These are phyloP conservation scores for Cryptococcus sp. DNA, from an alignment of 1,284 basidiomycete genomes.

Conservation along the genomic window DNA sequence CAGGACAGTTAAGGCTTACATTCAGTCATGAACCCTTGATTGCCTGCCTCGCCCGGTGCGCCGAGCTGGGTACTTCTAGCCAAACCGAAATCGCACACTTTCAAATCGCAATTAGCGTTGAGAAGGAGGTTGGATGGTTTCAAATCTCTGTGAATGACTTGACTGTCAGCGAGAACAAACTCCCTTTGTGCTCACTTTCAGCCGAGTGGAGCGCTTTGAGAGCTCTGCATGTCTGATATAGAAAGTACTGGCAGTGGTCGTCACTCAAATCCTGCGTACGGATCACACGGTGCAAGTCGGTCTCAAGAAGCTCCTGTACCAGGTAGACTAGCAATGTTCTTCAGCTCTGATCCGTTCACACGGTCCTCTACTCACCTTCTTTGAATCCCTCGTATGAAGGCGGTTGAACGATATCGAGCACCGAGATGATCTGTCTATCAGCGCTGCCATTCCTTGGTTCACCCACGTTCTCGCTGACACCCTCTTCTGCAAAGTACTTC, in stretches of 20 bases:
- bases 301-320: slow-evolving; percentile 81
- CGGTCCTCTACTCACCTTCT: slow-evolving; percentile 62
- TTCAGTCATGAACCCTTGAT: slow-evolving; percentile 81
- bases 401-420: slow-evolving; percentile 92
- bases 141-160: slow-evolving; percentile 89
- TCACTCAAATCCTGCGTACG: slow-evolving; percentile 79
- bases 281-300: slow-evolving; percentile 71
- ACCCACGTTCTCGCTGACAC: slow-evolving; percentile 88
- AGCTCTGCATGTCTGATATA: slow-evolving; percentile 71
- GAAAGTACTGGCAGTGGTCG: slow-evolving; percentile 73
- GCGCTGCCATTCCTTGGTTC: background rate
- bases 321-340: slow-evolving; percentile 52
- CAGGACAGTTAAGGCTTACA: slow-evolving; percentile 24
- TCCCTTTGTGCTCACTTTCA: slow-evolving; percentile 56
- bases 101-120: slow-evolving; percentile 94
- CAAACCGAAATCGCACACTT: slow-evolving; percentile 91
- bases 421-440: slow-evolving; percentile 77
- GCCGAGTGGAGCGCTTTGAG: slow-evolving; percentile 91
- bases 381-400: slow-evolving; percentile 86
- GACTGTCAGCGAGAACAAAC: slow-evolving; percentile 5
- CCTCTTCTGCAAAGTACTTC: slow-evolving; percentile 86
- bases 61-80: slow-evolving; percentile 84
- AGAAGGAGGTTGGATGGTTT: slow-evolving; percentile 95
- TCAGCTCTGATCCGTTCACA: background rate
- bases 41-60: slow-evolving; percentile 72